Base-by-base conservation (phyloP, 2,329 filamentous ascomycete genomes). In the Apiospora pterosperma region DNA sequence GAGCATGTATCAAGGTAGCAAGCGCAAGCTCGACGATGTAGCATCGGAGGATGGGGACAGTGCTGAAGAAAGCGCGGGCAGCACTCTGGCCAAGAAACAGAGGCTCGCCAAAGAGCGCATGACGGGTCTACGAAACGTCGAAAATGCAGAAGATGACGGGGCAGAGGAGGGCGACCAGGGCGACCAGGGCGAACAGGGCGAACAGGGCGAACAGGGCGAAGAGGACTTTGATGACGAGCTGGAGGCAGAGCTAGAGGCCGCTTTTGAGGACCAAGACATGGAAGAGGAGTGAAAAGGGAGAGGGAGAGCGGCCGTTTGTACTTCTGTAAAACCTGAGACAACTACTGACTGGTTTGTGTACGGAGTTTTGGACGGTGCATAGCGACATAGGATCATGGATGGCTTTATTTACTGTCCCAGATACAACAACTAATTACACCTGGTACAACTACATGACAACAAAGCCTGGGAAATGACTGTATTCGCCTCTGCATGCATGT, bases 141-240 rank as follows among this genome's bases (percentile, higher is more conserved):
- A 76, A 68, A 80, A 76, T 38, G 70, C 75, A 25, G 69, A 71
- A 66, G 65, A 76, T 67, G 14, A 73, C 76, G 38, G 73, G 71
- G 14, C 77, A 74, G 59, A 73, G 74, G 1, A 68, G 78, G 14
- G 77, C 76, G 31, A 80, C 75, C 55, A 42, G 73, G 73, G 10
- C 78, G 76, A n/a, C n/a, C n/a, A n/a, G 34, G 76, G 72, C 3
- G 80, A 81, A n/a, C 80, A 81, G 23, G 77, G 77, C n/a, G 77
- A 79, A 38, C n/a, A n/a, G n/a, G 80, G 76, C 8, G 65, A 48
- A 1, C 66, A 63, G 11, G 71, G 66, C 10, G 75, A 74, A 25
- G 76, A 76, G 6, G 76, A 76, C 36, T 74, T 85, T 34, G 84
- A 84, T 69, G 83, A 81, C n/a, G 79, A 79, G 63, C 68, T 82